These are phyloP conservation scores for Lotus japonicus DNA, from an alignment of 306 rosid species.

Conservation along the genomic window DNA sequence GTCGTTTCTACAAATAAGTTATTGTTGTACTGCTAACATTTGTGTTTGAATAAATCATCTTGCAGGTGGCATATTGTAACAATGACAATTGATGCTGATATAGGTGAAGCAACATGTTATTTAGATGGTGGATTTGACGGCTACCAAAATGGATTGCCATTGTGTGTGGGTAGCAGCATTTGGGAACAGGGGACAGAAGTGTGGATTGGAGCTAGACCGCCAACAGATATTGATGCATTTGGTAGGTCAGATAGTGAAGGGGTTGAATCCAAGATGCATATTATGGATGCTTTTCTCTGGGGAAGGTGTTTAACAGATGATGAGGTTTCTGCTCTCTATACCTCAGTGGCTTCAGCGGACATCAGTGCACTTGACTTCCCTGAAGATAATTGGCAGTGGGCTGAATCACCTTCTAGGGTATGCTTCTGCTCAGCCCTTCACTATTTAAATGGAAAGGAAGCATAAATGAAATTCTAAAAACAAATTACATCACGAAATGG, in stretches of 20 bases:
- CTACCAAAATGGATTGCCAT: conserved; percentile 83
- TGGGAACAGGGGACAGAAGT: conserved; percentile 93
- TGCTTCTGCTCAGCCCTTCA: not conserved
- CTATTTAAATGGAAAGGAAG: not conserved
- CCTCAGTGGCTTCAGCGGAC: conserved; percentile 75
- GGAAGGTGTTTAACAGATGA: conserved; percentile 97
- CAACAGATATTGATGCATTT: conserved; percentile 90
- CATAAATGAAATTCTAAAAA: conserved; percentile 1
- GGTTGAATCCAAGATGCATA: conserved; percentile 97
- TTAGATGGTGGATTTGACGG: conserved; percentile 97
- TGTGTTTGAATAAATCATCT: conserved; percentile 15
- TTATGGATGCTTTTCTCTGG: conserved; percentile 97
- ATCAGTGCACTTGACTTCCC: conserved; percentile 60
- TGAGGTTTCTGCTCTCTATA: conserved; percentile 80
- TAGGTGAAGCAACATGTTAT: conserved; percentile 93
- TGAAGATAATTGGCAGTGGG: conserved; percentile 96
- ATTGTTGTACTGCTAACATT: not conserved
- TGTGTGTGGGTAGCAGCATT: conserved; percentile 63
- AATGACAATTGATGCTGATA: conserved; percentile 89
- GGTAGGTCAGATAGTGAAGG: conserved; percentile 99
- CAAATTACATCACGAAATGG: not conserved
- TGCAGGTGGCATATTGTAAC: conserved; percentile 99
- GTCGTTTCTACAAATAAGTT: not conserved
- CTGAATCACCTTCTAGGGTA: conserved; percentile 96
- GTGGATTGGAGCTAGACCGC: conserved; percentile 97